phyloP scores from a whole-genome alignment of 73 alveolate genomes.

The Tetrahymena thermophila region DNA sequence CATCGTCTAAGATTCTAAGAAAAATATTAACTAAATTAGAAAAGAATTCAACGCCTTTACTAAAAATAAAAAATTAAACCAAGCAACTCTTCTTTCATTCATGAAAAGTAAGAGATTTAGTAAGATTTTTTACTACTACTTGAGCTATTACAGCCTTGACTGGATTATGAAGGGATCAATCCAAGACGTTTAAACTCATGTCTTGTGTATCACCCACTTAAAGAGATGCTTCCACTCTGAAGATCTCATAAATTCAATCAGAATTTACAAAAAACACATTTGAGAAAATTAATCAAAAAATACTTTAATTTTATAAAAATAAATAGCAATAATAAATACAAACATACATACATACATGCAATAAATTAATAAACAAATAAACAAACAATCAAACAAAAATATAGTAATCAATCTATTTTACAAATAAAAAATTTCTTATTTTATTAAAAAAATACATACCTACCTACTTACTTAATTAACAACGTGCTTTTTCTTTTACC shows the following conservation, averaged over 20 bases:
- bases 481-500: too few relatives aligned
- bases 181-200: not conserved
- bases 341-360: too few relatives aligned
- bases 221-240: not conserved
- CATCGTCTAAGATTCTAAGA: not conserved
- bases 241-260: not conserved
- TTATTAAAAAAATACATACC: too few relatives aligned
- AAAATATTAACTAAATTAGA: not conserved
- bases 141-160: not conserved
- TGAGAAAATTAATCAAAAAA: not conserved
- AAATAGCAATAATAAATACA: not conserved
- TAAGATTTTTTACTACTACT: not conserved
- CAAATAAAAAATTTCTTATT: too few relatives aligned
- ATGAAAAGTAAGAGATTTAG: not conserved
- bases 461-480: too few relatives aligned
- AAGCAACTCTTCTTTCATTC: not conserved
- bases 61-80: not conserved
- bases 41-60: not conserved
- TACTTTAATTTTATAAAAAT: not conserved
- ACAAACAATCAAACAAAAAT: too few relatives aligned
- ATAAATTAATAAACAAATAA: too few relatives aligned
- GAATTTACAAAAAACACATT: not conserved
- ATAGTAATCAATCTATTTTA: too few relatives aligned
- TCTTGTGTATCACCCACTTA: not conserved
- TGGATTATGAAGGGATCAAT: not conserved